Evolutionary conservation across 345 rosid species (phyloP).

Genomic region (Odontarrhena argentea): DNA sequence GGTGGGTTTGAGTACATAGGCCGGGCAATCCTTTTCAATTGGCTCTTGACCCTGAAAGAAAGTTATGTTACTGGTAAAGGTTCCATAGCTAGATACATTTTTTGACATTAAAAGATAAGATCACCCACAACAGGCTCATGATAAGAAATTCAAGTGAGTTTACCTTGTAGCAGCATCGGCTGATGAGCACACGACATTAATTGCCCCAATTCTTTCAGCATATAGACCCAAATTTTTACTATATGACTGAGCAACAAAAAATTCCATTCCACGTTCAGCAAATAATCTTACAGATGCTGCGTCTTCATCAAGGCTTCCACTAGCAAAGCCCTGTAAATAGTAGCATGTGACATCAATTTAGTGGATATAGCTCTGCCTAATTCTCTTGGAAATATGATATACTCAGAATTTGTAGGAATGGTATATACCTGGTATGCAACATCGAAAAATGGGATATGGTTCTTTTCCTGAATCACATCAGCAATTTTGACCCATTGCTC

Average conservation of each 20-base stretch:
- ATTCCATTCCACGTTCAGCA: conserved; percentile 82
- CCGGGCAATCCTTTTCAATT: conserved; percentile 89
- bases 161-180: conserved; percentile 87
- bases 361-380: neutral
- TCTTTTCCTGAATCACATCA: conserved; percentile 88
- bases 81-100: conserved; percentile 30
- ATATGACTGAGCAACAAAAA: conserved; percentile 93
- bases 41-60: conserved; percentile 89
- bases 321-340: conserved; percentile 81
- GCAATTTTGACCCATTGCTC: conserved; percentile 93
- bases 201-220: conserved; percentile 92
- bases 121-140: neutral
- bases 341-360: conserved; percentile 6
- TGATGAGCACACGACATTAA: conserved; percentile 83
- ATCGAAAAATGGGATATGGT: conserved; percentile 91
- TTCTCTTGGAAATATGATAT: neutral
- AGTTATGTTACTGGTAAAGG: conserved; percentile 57
- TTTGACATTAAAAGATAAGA: neutral
- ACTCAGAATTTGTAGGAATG: neutral
- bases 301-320: conserved; percentile 95
- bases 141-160: neutral
- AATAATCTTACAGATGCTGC: conserved; percentile 90
- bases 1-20: conserved; percentile 99
- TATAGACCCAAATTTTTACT: conserved; percentile 94
- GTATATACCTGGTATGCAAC: conserved; percentile 88